These are phyloP conservation scores for Erigeron canadensis DNA, from an alignment of 129 eudicot species.

Conservation along the genomic window DNA sequence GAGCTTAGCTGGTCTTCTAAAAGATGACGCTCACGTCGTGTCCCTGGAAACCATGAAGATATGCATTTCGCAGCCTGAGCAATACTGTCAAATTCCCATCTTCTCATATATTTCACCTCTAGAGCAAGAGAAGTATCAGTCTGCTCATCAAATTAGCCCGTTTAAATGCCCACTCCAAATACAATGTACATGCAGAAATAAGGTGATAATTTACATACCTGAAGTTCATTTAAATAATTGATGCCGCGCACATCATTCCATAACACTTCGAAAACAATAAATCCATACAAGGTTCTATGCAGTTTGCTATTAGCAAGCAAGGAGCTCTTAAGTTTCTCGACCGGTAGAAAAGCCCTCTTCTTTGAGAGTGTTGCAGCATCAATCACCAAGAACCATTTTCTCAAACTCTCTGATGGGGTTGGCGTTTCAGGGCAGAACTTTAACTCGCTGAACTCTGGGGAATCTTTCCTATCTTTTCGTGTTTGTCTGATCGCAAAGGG, in stretches of 20 bases:
- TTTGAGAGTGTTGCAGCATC: constrained; percentile 52
- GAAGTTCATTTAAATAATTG: constrained; percentile 89
- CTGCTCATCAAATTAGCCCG: constrained; percentile 39
- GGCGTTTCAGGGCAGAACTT: constrained; percentile 29
- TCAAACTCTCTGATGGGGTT: constrained; percentile 39
- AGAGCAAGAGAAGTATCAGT: constrained; percentile 91
- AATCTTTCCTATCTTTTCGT: constrained; percentile 52
- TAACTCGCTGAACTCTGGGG: constrained; percentile 32
- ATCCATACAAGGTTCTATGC: constrained; percentile 82
- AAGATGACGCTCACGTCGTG: constrained; percentile 48
- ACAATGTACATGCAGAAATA: constrained; percentile 5
- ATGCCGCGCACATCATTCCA: constrained; percentile 91
- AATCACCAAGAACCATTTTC: constrained; percentile 60
- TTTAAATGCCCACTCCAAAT: neutral
- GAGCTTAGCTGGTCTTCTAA: constrained; percentile 56
- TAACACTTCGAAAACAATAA: constrained; percentile 79
- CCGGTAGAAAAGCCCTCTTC: constrained; percentile 74
- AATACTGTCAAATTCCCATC: constrained; percentile 97
- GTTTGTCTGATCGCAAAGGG: constrained; percentile 84
- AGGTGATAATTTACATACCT: constrained; percentile 41
- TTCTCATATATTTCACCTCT: constrained; percentile 75
- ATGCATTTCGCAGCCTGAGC: constrained; percentile 64
- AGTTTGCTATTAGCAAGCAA: constrained; percentile 68
- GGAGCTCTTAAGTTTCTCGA: constrained; percentile 63
- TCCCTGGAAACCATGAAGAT: constrained; percentile 88